Evolutionary conservation across 2,329 filamentous ascomycete genomes (phyloP).

Genomic region (Emmonsiellopsis sp.): DNA sequence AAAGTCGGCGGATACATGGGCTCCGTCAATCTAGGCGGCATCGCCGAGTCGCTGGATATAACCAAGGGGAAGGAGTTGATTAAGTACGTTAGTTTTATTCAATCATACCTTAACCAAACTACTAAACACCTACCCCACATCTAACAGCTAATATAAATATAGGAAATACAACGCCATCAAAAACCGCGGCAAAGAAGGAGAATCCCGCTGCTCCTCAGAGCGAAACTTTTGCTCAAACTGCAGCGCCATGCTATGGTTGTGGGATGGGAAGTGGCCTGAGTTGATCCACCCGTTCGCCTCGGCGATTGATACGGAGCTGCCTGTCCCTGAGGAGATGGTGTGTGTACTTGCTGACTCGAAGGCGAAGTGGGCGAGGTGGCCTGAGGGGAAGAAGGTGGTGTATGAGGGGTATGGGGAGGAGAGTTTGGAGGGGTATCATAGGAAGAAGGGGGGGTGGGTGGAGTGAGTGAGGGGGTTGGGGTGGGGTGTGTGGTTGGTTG

Average conservation of each 20-base stretch:
- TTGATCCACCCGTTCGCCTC: conserved; percentile 43
- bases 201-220: conserved; percentile 34
- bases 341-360: conserved; percentile 38
- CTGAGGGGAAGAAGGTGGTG: conserved; percentile 38
- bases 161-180: conserved; percentile 39
- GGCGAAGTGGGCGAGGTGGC: conserved; percentile 39
- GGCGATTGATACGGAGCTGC: conserved; percentile 40
- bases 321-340: conserved; percentile 38
- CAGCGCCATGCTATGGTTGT: conserved; percentile 40
- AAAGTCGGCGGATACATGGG: conserved; percentile 39
- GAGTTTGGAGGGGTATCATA: conserved; percentile 40
- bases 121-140: no score
- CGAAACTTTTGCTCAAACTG: conserved; percentile 41
- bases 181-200: conserved; percentile 31
- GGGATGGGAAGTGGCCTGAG: conserved; percentile 40
- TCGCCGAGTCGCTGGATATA: conserved; percentile 34
- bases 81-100: conserved; percentile 34
- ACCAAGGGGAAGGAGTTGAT: conserved; percentile 35
- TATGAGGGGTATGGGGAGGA: conserved; percentile 29
- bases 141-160: no score
- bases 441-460: conserved; percentile 30
- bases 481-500: background rate
- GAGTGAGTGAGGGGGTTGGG: conserved; percentile 20
- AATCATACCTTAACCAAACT: no score
- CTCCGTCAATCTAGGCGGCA: conserved; percentile 39